Evolutionary conservation across 371 early-diverging fungal genomes (phyloP).

Genomic region (Mortierella sp.): DNA sequence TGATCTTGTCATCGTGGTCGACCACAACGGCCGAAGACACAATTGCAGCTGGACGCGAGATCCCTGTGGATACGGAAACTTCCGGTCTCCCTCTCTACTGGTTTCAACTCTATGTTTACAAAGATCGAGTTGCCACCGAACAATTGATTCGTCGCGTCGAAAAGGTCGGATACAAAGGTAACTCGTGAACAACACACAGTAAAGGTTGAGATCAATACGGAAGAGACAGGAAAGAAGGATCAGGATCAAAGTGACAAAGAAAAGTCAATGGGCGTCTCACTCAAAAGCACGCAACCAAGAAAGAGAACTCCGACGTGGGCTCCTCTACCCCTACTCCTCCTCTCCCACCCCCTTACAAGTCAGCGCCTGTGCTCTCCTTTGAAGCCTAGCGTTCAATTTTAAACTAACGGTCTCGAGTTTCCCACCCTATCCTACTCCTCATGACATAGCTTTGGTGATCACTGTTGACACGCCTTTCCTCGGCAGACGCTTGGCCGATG

Average conservation of each 20-base stretch:
- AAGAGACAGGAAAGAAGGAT: not conserved
- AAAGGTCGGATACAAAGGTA: slow-evolving; percentile 78
- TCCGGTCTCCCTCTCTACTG: slow-evolving; percentile 63
- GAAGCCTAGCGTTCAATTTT: too few relatives aligned
- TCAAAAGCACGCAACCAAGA: too few relatives aligned
- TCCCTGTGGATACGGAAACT: slow-evolving; percentile 51
- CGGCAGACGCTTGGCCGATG: slow-evolving; percentile 91
- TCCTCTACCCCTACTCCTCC: too few relatives aligned
- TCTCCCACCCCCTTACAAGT: too few relatives aligned
- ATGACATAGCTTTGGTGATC: slow-evolving; percentile 75
- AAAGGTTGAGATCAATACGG: not conserved
- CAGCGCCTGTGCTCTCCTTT: too few relatives aligned
- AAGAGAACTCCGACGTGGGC: too few relatives aligned
- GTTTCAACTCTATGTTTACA: slow-evolving; percentile 95
- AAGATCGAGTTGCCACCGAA: slow-evolving; percentile 78
- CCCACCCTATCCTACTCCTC: not conserved
- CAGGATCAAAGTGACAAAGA: not conserved
- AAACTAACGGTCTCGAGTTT: not conserved
- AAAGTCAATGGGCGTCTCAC: not conserved
- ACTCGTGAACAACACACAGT: too few relatives aligned
- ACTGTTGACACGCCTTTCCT: slow-evolving; percentile 95
- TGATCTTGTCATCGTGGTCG: slow-evolving; percentile 69
- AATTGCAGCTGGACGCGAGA: slow-evolving; percentile 56
- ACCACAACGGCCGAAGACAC: slow-evolving; percentile 66
- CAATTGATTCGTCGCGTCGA: slow-evolving; percentile 85